phyloP scores from a whole-genome alignment of 345 rosid genomes.

The Trapa bicornis region DNA sequence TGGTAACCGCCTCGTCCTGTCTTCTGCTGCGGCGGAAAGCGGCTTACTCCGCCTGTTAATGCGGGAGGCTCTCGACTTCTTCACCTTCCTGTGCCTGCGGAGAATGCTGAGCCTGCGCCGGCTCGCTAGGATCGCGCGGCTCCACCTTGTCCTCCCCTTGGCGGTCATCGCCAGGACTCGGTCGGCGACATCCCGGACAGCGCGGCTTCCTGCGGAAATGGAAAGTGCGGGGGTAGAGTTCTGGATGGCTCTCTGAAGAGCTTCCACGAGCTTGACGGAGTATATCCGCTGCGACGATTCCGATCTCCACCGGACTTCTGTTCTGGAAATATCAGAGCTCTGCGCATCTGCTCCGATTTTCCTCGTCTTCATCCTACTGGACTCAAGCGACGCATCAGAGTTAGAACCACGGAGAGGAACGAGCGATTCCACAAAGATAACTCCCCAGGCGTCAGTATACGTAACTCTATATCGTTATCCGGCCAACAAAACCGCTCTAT shows the following conservation, averaged over 20 bases:
- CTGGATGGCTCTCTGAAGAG: slow-evolving; percentile 38
- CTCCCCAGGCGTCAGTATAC: neutral
- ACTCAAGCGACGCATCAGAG: slow-evolving; percentile 18
- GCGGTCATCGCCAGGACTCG: slow-evolving; percentile 56
- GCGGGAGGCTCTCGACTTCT: slow-evolving; percentile 12
- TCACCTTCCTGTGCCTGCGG: slow-evolving; percentile 35
- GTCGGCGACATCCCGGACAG: slow-evolving; percentile 32
- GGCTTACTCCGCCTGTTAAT: slow-evolving; percentile 18
- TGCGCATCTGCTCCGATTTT: slow-evolving; percentile 15
- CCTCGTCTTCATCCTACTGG: slow-evolving; percentile 36
- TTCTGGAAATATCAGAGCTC: neutral
- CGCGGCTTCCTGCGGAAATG: slow-evolving; percentile 9
- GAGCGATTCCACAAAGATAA: neutral
- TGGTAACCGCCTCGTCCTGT: slow-evolving; percentile 25
- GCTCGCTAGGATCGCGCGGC: slow-evolving; percentile 56
- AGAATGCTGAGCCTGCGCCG: slow-evolving; percentile 21
- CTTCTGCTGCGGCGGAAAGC: slow-evolving; percentile 3
- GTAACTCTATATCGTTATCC: neutral
- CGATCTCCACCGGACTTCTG: slow-evolving; percentile 44
- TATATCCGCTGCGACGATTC: slow-evolving; percentile 51
- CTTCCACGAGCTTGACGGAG: slow-evolving; percentile 47
- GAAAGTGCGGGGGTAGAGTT: slow-evolving; percentile 2
- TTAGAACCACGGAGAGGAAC: slow-evolving; percentile 14
- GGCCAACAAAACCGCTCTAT: too few relatives aligned
- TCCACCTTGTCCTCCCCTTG: slow-evolving; percentile 46